Evolutionary conservation across 2,329 filamentous ascomycete species (phyloP), one percentile per base, ranked within the genome.

Genomic region (Mollisia scopiformis): DNA sequence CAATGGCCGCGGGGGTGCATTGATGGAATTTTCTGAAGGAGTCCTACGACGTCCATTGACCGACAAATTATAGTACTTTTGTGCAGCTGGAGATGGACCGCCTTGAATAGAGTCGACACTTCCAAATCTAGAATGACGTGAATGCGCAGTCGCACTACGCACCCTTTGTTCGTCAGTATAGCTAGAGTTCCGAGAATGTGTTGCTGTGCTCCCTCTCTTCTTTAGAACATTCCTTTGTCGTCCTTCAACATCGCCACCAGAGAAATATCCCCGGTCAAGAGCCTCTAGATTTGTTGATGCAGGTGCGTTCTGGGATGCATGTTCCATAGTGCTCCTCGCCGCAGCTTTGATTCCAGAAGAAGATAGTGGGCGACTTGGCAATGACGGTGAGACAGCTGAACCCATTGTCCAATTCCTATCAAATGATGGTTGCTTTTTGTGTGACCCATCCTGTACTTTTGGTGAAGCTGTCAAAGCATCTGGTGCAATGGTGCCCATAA

Each of bases 241-340:
- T 46, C 85, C 85, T 65, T 97, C 93, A 11, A 88, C 81, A 71
- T 98, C 94, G 16, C 90, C 90, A 2, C 93, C 92, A 7, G 94
- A 97, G 72, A 97, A 97, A 75, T 98, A 98, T 25, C 93, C 94
- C 35, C 92, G 86, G 70, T 98, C 95, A 16, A 71, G 55, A 11
- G 62, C 30, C 49, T 74, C 71, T 47, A 69, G 92, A 75, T 62
- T 96, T 91, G 61, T 64, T 11, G 63, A 53, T 25, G 67, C 62
- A 23, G 31, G 56, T 19, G 57, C 56, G 46, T 56, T 58, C 77
- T 75, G 66, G 51, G 67, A 65, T 30, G 67, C 57, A 37, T 49
- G 76, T 71, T 63, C 72, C 62, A 61, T 71, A 68, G 55, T 75
- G 61, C 69, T 67, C 55, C 66, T 70, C 25, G 65, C 66, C 51